Conservation (phyloP, 331 rosid genomes). For the Quercus tomentella region DNA sequence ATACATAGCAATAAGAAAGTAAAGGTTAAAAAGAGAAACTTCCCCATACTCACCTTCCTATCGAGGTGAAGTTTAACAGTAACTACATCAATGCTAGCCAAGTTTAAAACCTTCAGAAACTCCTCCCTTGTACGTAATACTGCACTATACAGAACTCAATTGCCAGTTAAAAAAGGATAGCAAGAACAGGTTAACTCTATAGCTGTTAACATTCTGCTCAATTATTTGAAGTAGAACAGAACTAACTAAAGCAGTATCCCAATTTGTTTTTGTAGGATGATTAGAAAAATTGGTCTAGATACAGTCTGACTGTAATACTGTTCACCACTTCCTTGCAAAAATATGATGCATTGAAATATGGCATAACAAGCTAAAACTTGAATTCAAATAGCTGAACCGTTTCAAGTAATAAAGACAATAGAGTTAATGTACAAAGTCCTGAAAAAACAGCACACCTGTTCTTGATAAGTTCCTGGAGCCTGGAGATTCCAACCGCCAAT, state of each 20-base stretch:
- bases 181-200: slow-evolving; percentile 5
- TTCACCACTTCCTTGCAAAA: not conserved
- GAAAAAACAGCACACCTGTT: slow-evolving; percentile 31
- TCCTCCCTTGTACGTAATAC: slow-evolving; percentile 48
- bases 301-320: not conserved
- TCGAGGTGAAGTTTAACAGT: slow-evolving; percentile 45
- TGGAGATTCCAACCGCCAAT: slow-evolving; percentile 40
- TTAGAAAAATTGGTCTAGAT: not conserved
- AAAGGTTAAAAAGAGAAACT: not conserved
- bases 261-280: not conserved
- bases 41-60: slow-evolving; percentile 37
- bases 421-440: not conserved
- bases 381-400: not conserved
- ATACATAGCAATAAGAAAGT: not conserved
- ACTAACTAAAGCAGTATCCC: not conserved
- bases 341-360: not conserved
- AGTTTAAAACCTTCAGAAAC: slow-evolving; percentile 52
- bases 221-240: not conserved
- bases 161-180: slow-evolving; percentile 18
- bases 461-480: slow-evolving; percentile 42
- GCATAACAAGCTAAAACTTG: not conserved
- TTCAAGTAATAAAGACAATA: not conserved
- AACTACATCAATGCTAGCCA: slow-evolving; percentile 48
- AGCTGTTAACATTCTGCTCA: not conserved
- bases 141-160: slow-evolving; percentile 42